Evolutionary conservation across 192 early-diverging fungal genomes (phyloP).

Genomic region (Backusella macrospora): DNA sequence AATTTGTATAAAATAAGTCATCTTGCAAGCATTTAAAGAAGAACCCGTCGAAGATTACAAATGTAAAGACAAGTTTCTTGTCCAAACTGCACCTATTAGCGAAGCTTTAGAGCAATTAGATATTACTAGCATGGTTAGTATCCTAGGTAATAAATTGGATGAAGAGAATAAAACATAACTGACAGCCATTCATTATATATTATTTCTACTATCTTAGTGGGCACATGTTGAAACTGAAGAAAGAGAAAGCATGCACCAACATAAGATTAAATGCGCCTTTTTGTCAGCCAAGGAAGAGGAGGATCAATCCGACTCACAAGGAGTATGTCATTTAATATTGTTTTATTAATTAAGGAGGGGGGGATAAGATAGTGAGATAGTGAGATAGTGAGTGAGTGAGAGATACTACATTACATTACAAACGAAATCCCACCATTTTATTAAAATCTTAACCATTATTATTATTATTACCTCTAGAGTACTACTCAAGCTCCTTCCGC

Average conservation of each 20-base stretch:
- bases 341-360: not conserved
- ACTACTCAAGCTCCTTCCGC: not conserved
- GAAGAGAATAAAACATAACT: not conserved
- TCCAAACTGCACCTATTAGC: conserved; percentile 84
- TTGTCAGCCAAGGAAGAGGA: conserved; percentile 22
- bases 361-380: not conserved
- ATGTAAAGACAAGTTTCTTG: conserved; percentile 96
- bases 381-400: not conserved
- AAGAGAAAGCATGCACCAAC: conserved; percentile 65
- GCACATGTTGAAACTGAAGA: conserved; percentile 61
- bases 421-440: too few species aligned
- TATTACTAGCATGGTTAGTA: conserved; percentile 61
- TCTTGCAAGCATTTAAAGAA: conserved; percentile 90
- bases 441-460: not conserved
- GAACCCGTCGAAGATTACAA: conserved; percentile 78
- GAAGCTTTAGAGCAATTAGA: conserved; percentile 65
- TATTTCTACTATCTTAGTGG: conserved; percentile 49
- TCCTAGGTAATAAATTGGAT: not conserved
- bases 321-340: conserved; percentile 11
- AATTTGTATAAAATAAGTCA: conserved; percentile 48
- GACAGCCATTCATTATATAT: not conserved
- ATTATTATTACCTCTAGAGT: not conserved
- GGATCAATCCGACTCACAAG: not conserved
- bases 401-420: too few species aligned
- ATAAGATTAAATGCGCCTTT: conserved; percentile 69